Conservation (phyloP, 345 rosid species). For the Noccaea caerulescens region DNA sequence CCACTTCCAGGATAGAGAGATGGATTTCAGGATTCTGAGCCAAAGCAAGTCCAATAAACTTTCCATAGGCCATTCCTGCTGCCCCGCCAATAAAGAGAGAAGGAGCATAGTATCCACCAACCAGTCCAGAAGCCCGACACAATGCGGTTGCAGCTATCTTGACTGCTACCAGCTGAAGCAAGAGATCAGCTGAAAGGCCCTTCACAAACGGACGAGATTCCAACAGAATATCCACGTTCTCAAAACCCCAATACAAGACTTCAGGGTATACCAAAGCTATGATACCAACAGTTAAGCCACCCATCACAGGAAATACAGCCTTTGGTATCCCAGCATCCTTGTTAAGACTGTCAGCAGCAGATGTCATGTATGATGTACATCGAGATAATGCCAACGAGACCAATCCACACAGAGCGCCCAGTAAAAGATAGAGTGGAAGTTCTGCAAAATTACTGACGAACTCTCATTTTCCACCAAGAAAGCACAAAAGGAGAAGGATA, state of each 20-base stretch:
- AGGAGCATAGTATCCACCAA: slow-evolving; percentile 94
- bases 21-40: slow-evolving; percentile 57
- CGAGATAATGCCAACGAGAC: slow-evolving; percentile 73
- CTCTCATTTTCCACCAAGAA: slow-evolving; percentile 19
- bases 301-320: slow-evolving; percentile 72
- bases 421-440: slow-evolving; percentile 83
- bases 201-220: slow-evolving; percentile 83
- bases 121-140: slow-evolving; percentile 93
- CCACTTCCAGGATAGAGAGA: slow-evolving; percentile 82
- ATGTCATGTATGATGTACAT: slow-evolving; percentile 73
- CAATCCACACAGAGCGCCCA: slow-evolving; percentile 81
- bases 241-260: slow-evolving; percentile 94
- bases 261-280: slow-evolving; percentile 87
- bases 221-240: slow-evolving; percentile 85
- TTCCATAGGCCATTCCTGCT: slow-evolving; percentile 95
- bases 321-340: slow-evolving; percentile 68
- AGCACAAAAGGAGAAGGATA: slow-evolving; percentile 25
- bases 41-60: slow-evolving; percentile 66
- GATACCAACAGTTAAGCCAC: slow-evolving; percentile 68
- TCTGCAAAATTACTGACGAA: slow-evolving; percentile 58
- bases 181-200: slow-evolving; percentile 74
- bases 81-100: slow-evolving; percentile 98
- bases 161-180: slow-evolving; percentile 82
- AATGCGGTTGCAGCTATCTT: slow-evolving; percentile 83
- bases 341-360: slow-evolving; percentile 58